phyloP scores from a whole-genome alignment of 192 early-diverging fungal genomes.

The Coemansia pectinata region DNA sequence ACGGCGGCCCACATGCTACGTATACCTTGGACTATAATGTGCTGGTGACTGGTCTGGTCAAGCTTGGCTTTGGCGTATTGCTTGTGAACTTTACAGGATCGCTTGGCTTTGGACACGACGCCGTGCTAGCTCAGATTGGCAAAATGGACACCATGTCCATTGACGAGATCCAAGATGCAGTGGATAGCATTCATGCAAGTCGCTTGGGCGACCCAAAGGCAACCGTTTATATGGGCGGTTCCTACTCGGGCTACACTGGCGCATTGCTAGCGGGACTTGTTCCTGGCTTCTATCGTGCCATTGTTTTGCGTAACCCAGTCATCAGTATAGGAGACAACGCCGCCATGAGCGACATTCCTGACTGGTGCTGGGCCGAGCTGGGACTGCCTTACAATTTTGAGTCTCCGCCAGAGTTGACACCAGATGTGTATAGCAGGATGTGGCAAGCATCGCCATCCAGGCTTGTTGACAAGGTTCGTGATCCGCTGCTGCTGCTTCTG shows the following conservation, averaged over 20 bases:
- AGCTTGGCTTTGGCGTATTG: conserved; percentile 66
- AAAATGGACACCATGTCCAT: conserved; percentile 67
- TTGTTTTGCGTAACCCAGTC: conserved; percentile 75
- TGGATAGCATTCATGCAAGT: conserved; percentile 32
- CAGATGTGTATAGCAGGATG: conserved; percentile 60
- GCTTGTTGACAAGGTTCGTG: conserved; percentile 57
- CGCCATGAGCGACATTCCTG: conserved; percentile 64
- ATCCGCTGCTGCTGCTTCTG: conserved; percentile 68
- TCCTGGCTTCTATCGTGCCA: conserved; percentile 64
- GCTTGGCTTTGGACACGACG: conserved; percentile 74
- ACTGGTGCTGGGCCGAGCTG: conserved; percentile 76
- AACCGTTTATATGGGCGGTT: conserved; percentile 68
- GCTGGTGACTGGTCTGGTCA: conserved; percentile 49
- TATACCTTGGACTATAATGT: conserved; percentile 58
- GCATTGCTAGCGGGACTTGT: conserved; percentile 58
- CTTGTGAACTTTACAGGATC: conserved; percentile 80
- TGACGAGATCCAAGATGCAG: conserved; percentile 61
- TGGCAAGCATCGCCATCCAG: conserved; percentile 62
- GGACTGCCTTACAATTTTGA: conserved; percentile 60
- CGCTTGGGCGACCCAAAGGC: conserved; percentile 51
- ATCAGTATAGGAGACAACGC: conserved; percentile 63
- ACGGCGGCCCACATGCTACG: conserved; percentile 75
- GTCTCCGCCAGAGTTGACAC: conserved; percentile 57
- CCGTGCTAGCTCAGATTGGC: conserved; percentile 64
- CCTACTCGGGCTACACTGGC: conserved; percentile 71